Base-by-base conservation (phyloP, 108 stramenopile genomes). In the Cyclostephanos invisitatus region DNA sequence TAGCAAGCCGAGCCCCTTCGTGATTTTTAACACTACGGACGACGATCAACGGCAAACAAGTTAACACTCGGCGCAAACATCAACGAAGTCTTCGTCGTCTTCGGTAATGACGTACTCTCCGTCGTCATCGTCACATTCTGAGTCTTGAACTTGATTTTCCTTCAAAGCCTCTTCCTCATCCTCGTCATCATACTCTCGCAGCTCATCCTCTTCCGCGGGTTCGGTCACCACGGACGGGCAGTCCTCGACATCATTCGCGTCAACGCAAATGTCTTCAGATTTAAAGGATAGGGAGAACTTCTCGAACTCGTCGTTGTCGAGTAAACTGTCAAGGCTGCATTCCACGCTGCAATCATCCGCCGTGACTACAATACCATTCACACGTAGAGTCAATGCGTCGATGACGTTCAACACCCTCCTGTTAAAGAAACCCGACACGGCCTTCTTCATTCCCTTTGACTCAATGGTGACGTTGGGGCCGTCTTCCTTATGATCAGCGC, bases 321-420 rank as follows among this genome's bases (percentile, higher is more conserved):
- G 4, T 9, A 62, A 47, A 48, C 61, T 62, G 32, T 60, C 70
- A n/a, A 72, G 15, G 48, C 70, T 72, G 62, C 70, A 72, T 63
- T 72, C 70, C 35, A 72, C 70, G 27, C 70, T 72, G 70, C 70
- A 72, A 62, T 72, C 70, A 48, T 72, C 70, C 20, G 59, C 22
- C 28, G 70, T 72, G 32, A 72, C 36, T n/a, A 72, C 24, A 47
- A 72, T 62, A 25, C 70, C 70, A 63, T 72, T 61, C 22, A 36
- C 50, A 40, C 59, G 70, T 44, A 72, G 49, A 21, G 70, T 72
- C 48, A 72, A 53, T 25, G 32, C 62, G 42, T 72, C 70, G 38
- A 72, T 47, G 36, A 72, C 53, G 2, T 60, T 49, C 32, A 62
- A 22, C n/a, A 40, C 46, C 61, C 59, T 72, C 27, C 50, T 62